A percentile compares a stretch with the other conserved stretches of the same genome.
These are phyloP conservation scores for Trametes sanguinea DNA, from an alignment of 768 basidiomycete species.

Conservation along the genomic window DNA sequence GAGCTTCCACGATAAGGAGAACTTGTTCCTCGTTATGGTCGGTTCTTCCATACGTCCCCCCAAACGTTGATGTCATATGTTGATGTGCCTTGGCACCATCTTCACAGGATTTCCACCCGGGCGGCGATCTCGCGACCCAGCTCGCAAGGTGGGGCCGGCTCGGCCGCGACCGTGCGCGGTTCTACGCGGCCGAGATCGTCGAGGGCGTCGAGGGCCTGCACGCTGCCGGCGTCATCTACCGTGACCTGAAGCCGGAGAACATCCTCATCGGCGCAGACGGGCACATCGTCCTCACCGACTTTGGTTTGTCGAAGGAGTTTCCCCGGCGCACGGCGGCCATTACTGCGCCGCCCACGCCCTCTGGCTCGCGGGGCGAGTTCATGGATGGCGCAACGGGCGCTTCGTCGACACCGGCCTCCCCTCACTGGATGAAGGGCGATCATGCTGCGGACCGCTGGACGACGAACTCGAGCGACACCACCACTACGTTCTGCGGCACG, in stretches of 20 bases:
- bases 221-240: slow-evolving; percentile 92
- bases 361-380: slow-evolving; percentile 53
- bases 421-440: slow-evolving; percentile 78
- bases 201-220: slow-evolving; percentile 96
- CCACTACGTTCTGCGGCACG: slow-evolving; percentile 92
- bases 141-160: slow-evolving; percentile 94
- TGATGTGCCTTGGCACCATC: background rate
- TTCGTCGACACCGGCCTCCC: slow-evolving; percentile 39
- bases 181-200: slow-evolving; percentile 97
- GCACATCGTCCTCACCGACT: slow-evolving; percentile 96
- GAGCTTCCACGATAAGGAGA: slow-evolving; percentile 98
- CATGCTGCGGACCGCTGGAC: slow-evolving; percentile 65
- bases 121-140: slow-evolving; percentile 96
- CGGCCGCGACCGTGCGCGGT: slow-evolving; percentile 90
- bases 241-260: slow-evolving; percentile 96
- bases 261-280: slow-evolving; percentile 93
- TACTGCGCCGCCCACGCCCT: slow-evolving; percentile 61
- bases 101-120: slow-evolving; percentile 86
- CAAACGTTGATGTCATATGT: background rate
- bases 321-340: slow-evolving; percentile 50
- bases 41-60: slow-evolving; percentile 23
- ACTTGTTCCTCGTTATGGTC: slow-evolving; percentile 95
- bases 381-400: slow-evolving; percentile 38
- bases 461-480: slow-evolving; percentile 58
- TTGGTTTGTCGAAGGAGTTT: slow-evolving; percentile 93